Evolutionary conservation across 805 yeast genomes (phyloP), one percentile per base, ranked within the genome.

Genomic region (Saccharomycopsis sp.): DNA sequence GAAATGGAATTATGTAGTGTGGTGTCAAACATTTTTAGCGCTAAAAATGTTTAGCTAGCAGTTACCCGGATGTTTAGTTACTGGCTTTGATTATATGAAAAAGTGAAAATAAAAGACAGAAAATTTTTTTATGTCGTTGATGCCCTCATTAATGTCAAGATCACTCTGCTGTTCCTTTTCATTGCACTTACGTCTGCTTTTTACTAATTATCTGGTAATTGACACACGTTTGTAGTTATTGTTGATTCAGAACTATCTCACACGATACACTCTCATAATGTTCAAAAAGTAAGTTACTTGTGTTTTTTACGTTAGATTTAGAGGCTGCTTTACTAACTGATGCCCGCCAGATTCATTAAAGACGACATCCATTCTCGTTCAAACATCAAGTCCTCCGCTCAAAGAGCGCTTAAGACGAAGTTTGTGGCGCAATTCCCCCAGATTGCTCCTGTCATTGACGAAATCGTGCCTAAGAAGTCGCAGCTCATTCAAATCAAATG

Each of bases 331-430:
- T 44, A 44, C 4, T 44, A 44, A 47, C 51, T 56, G 23, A 47
- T 54, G 51, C 55, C 53, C 23, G 34, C 34, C 53, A 79, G 83
- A 69, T 90, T 91, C 74, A 79, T 89, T 34, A 85, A 82, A 63
- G 97, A 90, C 48, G 97, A 91, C 68, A 80, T 91, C 56, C 96
- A 90, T 65, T 86, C 97, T 7, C 85, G 94, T 63, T 84, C 97
- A 14, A 92, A 92, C 68, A 85, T 91, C 71, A 91, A 91, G 71
- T 88, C 97, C 0, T 91, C 97, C 1, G 91, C 87, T n/a, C 97
- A 91, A 71, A 81, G 97, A 70, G 86, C 87, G n/a, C 76, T 92
- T 64, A 89, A 89, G 68, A 64, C 87, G 18, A 88, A 84, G 65
- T 77, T 91, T 56, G 87, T 86, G 1, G 74, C 76, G 2, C 90